Evolutionary conservation across 2,329 filamentous ascomycete genomes (phyloP), one percentile per base, ranked within the genome.

Genomic region (Aaosphaeria arxii): DNA sequence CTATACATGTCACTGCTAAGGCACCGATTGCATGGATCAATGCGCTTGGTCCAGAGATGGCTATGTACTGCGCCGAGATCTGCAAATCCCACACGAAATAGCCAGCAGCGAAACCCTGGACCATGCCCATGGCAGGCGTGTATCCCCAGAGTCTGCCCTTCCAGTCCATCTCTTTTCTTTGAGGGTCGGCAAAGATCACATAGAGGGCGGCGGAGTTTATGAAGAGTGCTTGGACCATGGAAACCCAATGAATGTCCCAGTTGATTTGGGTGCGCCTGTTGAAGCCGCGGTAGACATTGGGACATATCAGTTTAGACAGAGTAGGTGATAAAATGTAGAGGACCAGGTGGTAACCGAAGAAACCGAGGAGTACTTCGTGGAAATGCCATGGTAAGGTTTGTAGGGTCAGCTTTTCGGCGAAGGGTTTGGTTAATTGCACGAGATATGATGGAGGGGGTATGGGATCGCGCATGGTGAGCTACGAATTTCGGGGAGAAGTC

Each of bases 161-260:
- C 77, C 81, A 84, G 59, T 83, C 76, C 82, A 89, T 88, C 45
- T 74, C 72, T 58, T 74, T 76, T 51, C 88, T 80, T 67, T 94
- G 87, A 41, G 66, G 71, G 65, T 94, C 88, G 41, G 66, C 73
- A 45, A 62, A 62, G 70, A 91, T 88, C 44, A 88, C 80, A 77
- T 83, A 91, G 9, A 92, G 71, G 11, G 88, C 87, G 11, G 91
- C 74, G 46, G 59, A 67, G 66, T 86, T 89, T 73, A 94, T 89
- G 53, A 89, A 74, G 30, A 80, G 73, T 58, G 84, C 86, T 75
- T 94, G 89, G 43, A 89, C 75, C 62, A 94, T 79, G 38, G 87
- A 91, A 24, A 92, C 88, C 53, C 91, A 86, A 68, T 92, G 89
- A n/a, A 90, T 85, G 66, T 94, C 82, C 89, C 89, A 92, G 76